Evolutionary conservation across 2,329 filamentous ascomycete genomes (phyloP).

Genomic region (Nemania sp.): DNA sequence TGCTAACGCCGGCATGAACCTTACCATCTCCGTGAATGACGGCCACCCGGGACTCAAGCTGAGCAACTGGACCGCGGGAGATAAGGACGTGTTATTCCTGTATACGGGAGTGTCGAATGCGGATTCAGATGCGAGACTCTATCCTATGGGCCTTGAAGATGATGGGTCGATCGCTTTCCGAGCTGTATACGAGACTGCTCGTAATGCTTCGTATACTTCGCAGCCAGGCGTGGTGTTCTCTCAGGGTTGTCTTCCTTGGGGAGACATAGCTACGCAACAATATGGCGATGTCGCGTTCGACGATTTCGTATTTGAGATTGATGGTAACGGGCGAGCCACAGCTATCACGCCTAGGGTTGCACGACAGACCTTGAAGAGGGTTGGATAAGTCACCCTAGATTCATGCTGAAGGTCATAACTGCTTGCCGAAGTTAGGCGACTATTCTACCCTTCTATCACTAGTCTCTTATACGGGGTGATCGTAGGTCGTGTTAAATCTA

Average conservation of each 20-base stretch:
- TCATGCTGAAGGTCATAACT: no score
- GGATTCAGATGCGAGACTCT: not conserved
- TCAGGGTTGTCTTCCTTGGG: not conserved
- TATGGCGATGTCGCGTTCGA: constrained; percentile 1
- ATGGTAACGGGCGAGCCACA: not conserved
- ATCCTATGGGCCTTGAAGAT: not conserved
- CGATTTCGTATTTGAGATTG: not conserved
- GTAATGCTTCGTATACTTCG: not conserved
- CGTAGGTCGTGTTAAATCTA: no score
- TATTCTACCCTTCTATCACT: no score
- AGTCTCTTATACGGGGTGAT: no score
- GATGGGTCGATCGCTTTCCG: not conserved
- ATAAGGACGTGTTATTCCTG: not conserved
- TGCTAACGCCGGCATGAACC: not conserved
- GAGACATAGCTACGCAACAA: not conserved
- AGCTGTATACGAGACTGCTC: not conserved
- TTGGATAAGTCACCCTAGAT: not conserved
- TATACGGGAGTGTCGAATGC: not conserved
- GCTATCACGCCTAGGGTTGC: not conserved
- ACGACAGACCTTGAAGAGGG: not conserved
- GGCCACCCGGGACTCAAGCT: constrained; percentile 2
- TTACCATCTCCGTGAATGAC: not conserved
- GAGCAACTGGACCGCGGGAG: not conserved
- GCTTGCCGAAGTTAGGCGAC: no score
- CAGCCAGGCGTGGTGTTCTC: not conserved